Conservation (phyloP, 495 filamentous ascomycete genomes). For the Hyphodiscus hymeniophilus region DNA sequence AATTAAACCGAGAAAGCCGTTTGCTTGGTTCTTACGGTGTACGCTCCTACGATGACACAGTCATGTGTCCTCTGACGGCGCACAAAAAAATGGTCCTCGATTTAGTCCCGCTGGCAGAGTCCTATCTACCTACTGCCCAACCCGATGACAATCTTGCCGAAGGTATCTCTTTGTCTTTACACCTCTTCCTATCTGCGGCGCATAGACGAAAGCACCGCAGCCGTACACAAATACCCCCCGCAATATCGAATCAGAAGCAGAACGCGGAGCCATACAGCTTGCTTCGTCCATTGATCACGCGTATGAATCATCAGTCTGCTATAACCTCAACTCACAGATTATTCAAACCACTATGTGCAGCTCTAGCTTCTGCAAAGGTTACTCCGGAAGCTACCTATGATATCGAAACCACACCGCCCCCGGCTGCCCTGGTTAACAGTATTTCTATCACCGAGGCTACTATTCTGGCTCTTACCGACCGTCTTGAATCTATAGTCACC, state of each 20-base stretch:
- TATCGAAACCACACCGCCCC: neutral
- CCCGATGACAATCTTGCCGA: slow-evolving; percentile 40
- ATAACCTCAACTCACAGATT: slow-evolving; percentile 30
- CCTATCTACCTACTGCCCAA: slow-evolving; percentile 10
- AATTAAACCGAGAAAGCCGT: slow-evolving; percentile 75
- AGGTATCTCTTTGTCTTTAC: slow-evolving; percentile 48
- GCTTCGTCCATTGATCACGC: slow-evolving; percentile 56
- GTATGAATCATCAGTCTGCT: slow-evolving; percentile 49
- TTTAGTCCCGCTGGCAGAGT: slow-evolving; percentile 48
- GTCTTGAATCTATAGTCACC: slow-evolving; percentile 35
- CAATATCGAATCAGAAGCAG: slow-evolving; percentile 43
- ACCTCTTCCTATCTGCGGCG: slow-evolving; percentile 62
- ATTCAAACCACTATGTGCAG: slow-evolving; percentile 30
- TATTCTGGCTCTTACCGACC: slow-evolving; percentile 31
- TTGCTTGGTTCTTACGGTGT: slow-evolving; percentile 57
- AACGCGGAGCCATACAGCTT: slow-evolving; percentile 47
- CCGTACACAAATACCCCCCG: slow-evolving; percentile 52
- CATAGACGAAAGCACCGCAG: slow-evolving; percentile 59
- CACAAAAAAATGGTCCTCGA: slow-evolving; percentile 54
- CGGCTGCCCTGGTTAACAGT: slow-evolving; percentile 4
- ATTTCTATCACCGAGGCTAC: slow-evolving; percentile 30
- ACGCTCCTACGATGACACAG: slow-evolving; percentile 45
- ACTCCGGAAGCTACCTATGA: slow-evolving; percentile 7
- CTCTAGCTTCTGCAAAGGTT: slow-evolving; percentile 36
- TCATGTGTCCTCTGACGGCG: slow-evolving; percentile 46